These are phyloP conservation scores for Gonium pectorale DNA, from an alignment of 139 green algal genomes.

Conservation along the genomic window DNA sequence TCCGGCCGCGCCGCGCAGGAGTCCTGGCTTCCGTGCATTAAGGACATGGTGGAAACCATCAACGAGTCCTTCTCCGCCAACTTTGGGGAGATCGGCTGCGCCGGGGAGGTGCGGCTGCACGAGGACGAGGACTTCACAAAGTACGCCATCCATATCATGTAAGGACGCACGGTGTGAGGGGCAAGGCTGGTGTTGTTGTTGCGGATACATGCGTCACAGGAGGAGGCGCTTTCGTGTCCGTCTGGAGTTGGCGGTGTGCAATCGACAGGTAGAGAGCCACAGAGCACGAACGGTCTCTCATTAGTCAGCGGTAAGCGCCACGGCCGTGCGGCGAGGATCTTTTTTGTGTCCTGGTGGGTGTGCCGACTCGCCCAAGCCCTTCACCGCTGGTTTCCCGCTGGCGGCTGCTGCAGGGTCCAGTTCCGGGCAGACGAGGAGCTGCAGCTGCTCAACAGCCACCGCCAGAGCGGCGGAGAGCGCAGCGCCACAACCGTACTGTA, in stretches of 20 bases:
- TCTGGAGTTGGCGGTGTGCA: too few relatives aligned
- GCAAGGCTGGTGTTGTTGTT: too few relatives aligned
- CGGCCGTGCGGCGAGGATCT: too few relatives aligned
- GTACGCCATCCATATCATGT: conserved; percentile 79
- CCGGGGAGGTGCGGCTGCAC: conserved; percentile 84
- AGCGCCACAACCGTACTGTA: conserved; percentile 98
- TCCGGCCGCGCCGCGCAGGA: conserved; percentile 48
- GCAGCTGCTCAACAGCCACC: conserved; percentile 81
- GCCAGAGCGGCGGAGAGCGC: conserved; percentile 95
- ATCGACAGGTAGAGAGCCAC: too few relatives aligned
- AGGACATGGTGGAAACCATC: conserved; percentile 77
- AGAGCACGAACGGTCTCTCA: too few relatives aligned
- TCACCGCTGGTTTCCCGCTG: too few relatives aligned
- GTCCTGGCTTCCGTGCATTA: conserved; percentile 87
- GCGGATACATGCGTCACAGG: too few relatives aligned
- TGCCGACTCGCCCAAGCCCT: too few relatives aligned
- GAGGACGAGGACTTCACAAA: conserved; percentile 79
- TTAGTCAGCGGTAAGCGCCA: too few relatives aligned
- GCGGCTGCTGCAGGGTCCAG: conserved; percentile 75
- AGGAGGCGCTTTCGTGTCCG: too few relatives aligned
- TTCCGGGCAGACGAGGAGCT: conserved; percentile 88
- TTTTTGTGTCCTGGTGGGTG: too few relatives aligned
- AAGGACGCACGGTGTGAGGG: too few relatives aligned
- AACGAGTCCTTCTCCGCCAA: conserved; percentile 82
- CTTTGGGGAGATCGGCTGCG: conserved; percentile 85